Percentiles rank a stretch among this genome's conserved stretches.
These are phyloP conservation scores for Hygrophorus pudorinus DNA, from an alignment of 768 basidiomycete species.

Conservation along the genomic window DNA sequence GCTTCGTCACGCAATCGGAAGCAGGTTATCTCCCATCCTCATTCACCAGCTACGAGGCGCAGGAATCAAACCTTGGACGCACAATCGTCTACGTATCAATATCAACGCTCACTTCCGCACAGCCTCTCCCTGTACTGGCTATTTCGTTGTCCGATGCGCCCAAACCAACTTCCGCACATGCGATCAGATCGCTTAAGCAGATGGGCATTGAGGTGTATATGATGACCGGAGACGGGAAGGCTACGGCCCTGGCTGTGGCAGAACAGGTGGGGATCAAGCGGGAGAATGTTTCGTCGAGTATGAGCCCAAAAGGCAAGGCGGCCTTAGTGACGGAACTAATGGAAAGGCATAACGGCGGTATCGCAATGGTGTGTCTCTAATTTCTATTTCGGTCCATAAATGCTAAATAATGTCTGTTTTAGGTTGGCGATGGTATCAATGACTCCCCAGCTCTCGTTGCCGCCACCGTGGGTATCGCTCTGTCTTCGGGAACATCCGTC, in stretches of 20 bases:
- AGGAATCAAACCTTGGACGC: constrained; percentile 64
- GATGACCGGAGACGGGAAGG: constrained; percentile 88
- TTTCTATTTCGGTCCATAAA: background rate
- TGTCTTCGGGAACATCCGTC: constrained; percentile 93
- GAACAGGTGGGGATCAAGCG: constrained; percentile 79
- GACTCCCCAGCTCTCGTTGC: constrained; percentile 96
- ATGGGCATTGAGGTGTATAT: constrained; percentile 93
- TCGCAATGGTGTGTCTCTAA: constrained; percentile 71
- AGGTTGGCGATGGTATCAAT: constrained; percentile 99
- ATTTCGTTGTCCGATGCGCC: constrained; percentile 83
- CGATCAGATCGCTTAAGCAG: constrained; percentile 65
- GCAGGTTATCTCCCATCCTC: constrained; percentile 45
- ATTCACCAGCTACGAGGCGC: constrained; percentile 53
- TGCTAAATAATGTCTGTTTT: constrained; percentile 2
- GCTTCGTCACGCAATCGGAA: constrained; percentile 53
- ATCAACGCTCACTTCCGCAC: constrained; percentile 26
- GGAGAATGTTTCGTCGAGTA: constrained; percentile 80
- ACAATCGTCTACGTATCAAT: constrained; percentile 86
- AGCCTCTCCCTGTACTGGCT: constrained; percentile 58
- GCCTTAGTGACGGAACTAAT: constrained; percentile 74
- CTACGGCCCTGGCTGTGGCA: constrained; percentile 83
- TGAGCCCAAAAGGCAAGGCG: constrained; percentile 96
- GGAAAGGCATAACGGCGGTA: constrained; percentile 56
- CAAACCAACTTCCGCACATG: constrained; percentile 75
- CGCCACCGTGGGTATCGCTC: constrained; percentile 91